Conservation (phyloP, 352 stramenopile genomes). For the Peronospora destructor region DNA sequence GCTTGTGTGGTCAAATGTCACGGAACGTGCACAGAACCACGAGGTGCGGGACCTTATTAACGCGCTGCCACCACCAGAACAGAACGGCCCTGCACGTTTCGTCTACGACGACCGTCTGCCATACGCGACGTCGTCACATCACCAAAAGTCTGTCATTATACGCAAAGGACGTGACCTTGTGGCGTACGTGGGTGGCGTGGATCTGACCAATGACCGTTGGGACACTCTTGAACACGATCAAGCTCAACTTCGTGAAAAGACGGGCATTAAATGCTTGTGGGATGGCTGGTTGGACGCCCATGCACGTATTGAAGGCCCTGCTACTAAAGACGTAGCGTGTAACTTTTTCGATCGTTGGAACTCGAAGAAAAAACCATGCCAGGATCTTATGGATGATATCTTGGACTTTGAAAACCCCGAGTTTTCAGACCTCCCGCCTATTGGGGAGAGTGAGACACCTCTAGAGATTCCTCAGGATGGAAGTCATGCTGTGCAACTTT, state of each 20-base stretch:
- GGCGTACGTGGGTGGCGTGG: conserved; percentile 48
- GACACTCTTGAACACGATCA: conserved; percentile 57
- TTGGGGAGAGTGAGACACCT: conserved; percentile 11
- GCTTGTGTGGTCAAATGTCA: conserved; percentile 60
- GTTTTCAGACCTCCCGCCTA: conserved; percentile 14
- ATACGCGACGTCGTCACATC: conserved; percentile 47
- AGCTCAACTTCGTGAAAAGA: conserved; percentile 29
- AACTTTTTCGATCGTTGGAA: conserved; percentile 72
- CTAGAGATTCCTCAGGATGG: conserved; percentile 14
- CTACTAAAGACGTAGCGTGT: conserved; percentile 45
- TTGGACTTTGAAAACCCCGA: conserved; percentile 47
- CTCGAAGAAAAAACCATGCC: conserved; percentile 23
- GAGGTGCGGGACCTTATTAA: conserved; percentile 53
- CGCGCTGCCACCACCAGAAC: conserved; percentile 22
- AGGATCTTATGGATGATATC: conserved; percentile 39
- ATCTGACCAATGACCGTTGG: conserved; percentile 53
- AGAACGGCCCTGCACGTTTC: conserved; percentile 33
- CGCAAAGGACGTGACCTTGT: conserved; percentile 32
- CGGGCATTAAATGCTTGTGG: conserved; percentile 31
- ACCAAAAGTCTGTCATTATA: conserved; percentile 64
- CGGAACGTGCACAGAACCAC: conserved; percentile 47
- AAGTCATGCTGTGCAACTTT: conserved; percentile 35
- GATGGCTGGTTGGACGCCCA: conserved; percentile 61
- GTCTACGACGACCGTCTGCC: conserved; percentile 64
- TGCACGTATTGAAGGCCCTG: conserved; percentile 37